These are phyloP conservation scores for Naematelia encephala DNA, from an alignment of 768 basidiomycete genomes.

Conservation along the genomic window DNA sequence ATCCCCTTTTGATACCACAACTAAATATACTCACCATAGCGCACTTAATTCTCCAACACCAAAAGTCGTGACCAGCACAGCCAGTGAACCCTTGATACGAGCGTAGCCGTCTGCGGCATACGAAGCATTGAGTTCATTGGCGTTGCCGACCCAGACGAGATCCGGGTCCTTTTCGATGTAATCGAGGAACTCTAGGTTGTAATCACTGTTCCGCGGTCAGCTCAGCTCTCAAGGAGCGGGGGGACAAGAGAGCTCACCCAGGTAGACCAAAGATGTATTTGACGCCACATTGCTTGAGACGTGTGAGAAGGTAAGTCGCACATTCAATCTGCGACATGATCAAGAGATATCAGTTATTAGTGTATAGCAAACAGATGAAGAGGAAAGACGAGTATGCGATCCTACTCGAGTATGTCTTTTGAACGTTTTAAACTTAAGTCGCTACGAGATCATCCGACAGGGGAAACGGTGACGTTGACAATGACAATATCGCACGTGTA, in stretches of 20 bases:
- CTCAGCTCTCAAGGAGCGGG: neutral
- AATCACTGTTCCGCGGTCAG: conserved; percentile 20
- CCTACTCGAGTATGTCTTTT: too few species aligned
- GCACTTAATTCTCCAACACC: conserved; percentile 93
- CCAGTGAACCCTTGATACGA: conserved; percentile 64
- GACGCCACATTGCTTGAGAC: conserved; percentile 45
- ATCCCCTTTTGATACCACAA: conserved; percentile 58
- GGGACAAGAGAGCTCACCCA: neutral
- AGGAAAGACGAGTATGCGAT: too few species aligned
- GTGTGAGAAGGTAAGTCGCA: conserved; percentile 46
- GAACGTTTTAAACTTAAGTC: neutral
- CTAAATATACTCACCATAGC: conserved; percentile 50
- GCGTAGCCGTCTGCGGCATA: conserved; percentile 95
- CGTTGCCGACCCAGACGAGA: conserved; percentile 81
- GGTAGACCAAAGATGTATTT: conserved; percentile 53
- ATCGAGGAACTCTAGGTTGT: conserved; percentile 58
- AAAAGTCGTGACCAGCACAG: conserved; percentile 65
- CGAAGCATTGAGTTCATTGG: conserved; percentile 53
- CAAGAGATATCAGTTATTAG: neutral
- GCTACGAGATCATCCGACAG: neutral
- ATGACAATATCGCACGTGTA: neutral
- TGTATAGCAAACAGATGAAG: too few species aligned
- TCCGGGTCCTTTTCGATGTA: conserved; percentile 69
- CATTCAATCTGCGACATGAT: conserved; percentile 37
- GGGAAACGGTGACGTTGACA: neutral